A percentile compares a stretch with the other conserved stretches of the same genome.
Evolutionary conservation across 1,284 basidiomycete species (phyloP).

Genomic region (Pisolithus thermaeus): DNA sequence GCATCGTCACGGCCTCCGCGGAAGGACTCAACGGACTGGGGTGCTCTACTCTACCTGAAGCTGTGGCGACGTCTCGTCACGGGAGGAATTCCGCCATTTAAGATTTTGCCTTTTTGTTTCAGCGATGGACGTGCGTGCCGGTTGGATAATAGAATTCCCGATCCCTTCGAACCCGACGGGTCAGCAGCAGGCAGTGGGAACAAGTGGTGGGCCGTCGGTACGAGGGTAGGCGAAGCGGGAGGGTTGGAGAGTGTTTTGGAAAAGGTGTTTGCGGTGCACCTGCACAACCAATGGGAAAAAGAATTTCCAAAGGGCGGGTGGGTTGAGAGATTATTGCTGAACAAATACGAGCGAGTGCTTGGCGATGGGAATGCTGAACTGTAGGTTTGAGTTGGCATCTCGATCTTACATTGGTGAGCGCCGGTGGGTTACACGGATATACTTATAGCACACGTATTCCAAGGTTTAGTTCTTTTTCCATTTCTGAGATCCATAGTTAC

Average conservation of each 20-base stretch:
- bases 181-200: constrained; percentile 2
- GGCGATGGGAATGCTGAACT: neutral
- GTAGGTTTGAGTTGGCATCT: neutral
- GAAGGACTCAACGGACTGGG: constrained; percentile 85
- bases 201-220: constrained; percentile 55
- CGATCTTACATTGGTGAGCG: neutral
- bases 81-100: constrained; percentile 72
- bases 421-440: neutral
- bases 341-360: constrained; percentile 50
- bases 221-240: constrained; percentile 55
- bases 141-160: constrained; percentile 86
- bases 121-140: constrained; percentile 84
- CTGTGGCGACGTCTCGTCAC: constrained; percentile 82
- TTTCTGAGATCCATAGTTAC: no score
- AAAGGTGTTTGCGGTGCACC: constrained; percentile 79
- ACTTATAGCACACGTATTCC: neutral
- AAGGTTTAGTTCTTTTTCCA: no score
- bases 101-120: constrained; percentile 90
- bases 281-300: constrained; percentile 94
- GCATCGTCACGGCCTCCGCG: constrained; percentile 64
- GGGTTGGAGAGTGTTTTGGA: constrained; percentile 60
- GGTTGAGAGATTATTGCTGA: constrained; percentile 72
- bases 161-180: constrained; percentile 59
- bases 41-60: constrained; percentile 82
- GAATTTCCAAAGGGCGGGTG: constrained; percentile 72